Evolutionary conservation across 192 early-diverging fungal genomes (phyloP).

Genomic region (Coemansia sp.): DNA sequence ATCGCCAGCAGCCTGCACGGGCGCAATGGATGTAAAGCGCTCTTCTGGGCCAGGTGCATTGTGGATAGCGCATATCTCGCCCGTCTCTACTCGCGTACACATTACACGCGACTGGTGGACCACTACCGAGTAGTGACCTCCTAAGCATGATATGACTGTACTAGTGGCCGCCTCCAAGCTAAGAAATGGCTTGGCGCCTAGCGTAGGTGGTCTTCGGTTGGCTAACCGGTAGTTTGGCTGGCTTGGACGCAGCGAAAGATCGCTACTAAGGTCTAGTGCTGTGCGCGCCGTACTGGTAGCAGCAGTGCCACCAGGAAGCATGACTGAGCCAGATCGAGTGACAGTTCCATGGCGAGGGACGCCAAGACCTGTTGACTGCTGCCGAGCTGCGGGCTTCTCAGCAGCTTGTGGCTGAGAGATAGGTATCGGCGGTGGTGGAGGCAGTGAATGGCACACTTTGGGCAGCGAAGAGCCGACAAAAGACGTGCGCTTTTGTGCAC

Average conservation of each 20-base stretch:
- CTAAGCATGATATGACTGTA: conserved; percentile 28
- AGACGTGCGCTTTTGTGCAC: not conserved
- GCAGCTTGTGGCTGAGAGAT: not conserved
- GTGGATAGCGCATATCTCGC: conserved; percentile 50
- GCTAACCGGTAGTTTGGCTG: conserved; percentile 21
- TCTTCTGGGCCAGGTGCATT: conserved; percentile 49
- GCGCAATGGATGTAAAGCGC: conserved; percentile 44
- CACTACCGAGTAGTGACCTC: conserved; percentile 34
- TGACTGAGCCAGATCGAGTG: not conserved
- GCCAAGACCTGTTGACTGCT: not conserved
- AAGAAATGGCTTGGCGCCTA: conserved; percentile 40
- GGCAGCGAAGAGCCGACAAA: not conserved
- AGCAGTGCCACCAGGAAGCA: not conserved
- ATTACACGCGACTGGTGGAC: conserved; percentile 43
- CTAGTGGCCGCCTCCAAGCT: conserved; percentile 20
- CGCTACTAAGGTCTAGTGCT: conserved; percentile 34
- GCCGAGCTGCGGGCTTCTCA: not conserved
- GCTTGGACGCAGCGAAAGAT: conserved; percentile 25
- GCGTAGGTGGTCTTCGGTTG: conserved; percentile 39
- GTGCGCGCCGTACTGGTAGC: conserved; percentile 26
- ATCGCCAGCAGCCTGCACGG: conserved; percentile 29
- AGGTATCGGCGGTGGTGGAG: conserved; percentile 12
- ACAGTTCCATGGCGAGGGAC: not conserved
- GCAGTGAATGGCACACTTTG: conserved; percentile 9
- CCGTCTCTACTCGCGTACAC: conserved; percentile 45